Conservation (phyloP, 2,329 filamentous ascomycete species). For the Trichophyton simii region DNA sequence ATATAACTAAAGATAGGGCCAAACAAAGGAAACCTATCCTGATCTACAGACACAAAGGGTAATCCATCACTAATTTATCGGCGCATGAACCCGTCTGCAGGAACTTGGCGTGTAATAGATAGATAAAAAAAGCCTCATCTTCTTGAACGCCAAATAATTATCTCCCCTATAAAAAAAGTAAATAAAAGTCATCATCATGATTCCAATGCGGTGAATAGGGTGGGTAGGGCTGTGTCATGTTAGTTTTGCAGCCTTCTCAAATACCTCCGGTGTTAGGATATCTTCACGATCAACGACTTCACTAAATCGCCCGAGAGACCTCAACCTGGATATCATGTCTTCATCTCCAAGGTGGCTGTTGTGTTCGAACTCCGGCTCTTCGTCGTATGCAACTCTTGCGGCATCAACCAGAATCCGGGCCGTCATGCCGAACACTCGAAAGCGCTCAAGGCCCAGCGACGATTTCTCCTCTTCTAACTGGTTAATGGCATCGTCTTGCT, state of each 20-base stretch:
- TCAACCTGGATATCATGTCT: constrained; percentile 47
- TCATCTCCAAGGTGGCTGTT: constrained; percentile 54
- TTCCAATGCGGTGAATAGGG: not conserved
- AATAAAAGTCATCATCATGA: not conserved
- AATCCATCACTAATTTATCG: not conserved
- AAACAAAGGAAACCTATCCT: not conserved
- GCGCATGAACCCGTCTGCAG: not conserved
- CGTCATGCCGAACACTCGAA: constrained; percentile 92
- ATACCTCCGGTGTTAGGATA: constrained; percentile 39
- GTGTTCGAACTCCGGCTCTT: constrained; percentile 74
- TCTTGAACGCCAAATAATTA: not conserved
- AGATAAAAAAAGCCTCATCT: not conserved
- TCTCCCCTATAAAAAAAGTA: not conserved
- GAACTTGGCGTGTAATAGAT: not conserved
- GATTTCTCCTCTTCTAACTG: constrained; percentile 37
- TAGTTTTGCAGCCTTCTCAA: constrained; percentile 41
- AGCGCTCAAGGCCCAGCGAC: constrained; percentile 42
- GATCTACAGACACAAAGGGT: not conserved
- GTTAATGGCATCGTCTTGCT: constrained; percentile 29
- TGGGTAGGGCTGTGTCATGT: constrained; percentile 13
- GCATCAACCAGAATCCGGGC: constrained; percentile 80
- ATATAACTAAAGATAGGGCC: not conserved
- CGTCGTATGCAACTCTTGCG: constrained; percentile 67
- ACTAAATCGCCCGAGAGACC: constrained; percentile 45
- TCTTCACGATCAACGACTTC: constrained; percentile 41